Percentiles rank a stretch among this genome's conserved stretches.
phyloP scores from a whole-genome alignment of 1,284 basidiomycete genomes.

The Porogramme epimiltina region DNA sequence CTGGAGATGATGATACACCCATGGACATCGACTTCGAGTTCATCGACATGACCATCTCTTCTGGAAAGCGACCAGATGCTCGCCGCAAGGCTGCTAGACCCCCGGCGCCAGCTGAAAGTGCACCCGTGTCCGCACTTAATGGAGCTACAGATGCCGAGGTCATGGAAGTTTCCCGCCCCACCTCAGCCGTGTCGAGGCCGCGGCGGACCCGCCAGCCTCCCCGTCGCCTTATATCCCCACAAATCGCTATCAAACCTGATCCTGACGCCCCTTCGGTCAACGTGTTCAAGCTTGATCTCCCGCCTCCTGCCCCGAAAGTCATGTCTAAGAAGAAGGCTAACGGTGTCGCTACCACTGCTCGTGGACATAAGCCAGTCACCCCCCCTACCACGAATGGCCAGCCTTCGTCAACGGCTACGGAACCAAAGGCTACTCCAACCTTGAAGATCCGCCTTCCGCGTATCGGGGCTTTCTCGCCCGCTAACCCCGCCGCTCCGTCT shows the following conservation, averaged over 20 bases:
- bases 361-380: slow-evolving; percentile 10
- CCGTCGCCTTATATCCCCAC: neutral
- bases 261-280: slow-evolving; percentile 1
- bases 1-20: slow-evolving; percentile 10
- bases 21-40: slow-evolving; percentile 18
- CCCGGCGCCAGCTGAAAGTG: neutral
- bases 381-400: too few species aligned
- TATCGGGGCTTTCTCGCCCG: slow-evolving; percentile 33
- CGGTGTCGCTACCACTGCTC: slow-evolving; percentile 1
- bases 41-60: slow-evolving; percentile 11
- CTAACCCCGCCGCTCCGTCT: slow-evolving; percentile 14
- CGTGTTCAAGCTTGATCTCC: slow-evolving; percentile 1
- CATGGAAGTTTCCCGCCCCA: neutral
- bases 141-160: neutral
- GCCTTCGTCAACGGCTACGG: slow-evolving; percentile 10
- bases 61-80: slow-evolving; percentile 18
- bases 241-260: slow-evolving; percentile 4
- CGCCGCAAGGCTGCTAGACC: slow-evolving; percentile 19
- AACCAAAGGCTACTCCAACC: slow-evolving; percentile 37
- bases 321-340: slow-evolving; percentile 13
- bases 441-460: slow-evolving; percentile 62
- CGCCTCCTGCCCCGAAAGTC: neutral
- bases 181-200: slow-evolving; percentile 7
- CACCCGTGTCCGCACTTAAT: neutral
- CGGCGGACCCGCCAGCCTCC: slow-evolving; percentile 20